Base-by-base conservation (phyloP, 495 filamentous ascomycete genomes). In the Daldinia concentrica region DNA sequence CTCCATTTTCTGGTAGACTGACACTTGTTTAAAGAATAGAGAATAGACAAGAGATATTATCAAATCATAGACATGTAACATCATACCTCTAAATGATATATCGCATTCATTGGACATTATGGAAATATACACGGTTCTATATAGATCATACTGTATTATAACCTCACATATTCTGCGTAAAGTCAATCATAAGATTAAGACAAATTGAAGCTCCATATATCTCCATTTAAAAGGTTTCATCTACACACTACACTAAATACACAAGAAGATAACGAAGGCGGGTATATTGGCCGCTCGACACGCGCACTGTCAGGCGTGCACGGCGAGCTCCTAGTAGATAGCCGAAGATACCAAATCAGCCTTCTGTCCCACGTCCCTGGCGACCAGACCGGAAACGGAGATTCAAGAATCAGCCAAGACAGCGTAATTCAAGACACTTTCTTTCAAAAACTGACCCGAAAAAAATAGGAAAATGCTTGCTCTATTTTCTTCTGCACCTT, bases 181-280 rank as follows among this genome's bases (percentile, higher is more conserved):
- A 9, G 1, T 52, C 32, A 55, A 64, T 5, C 1, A 61, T 15
- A 19, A 36, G 3, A 45, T 14, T 19, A 19, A 50, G 43, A 24
- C 14, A 39, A 41, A 15, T 58, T 9, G 27, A 45, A 50, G 58
- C 58, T 66, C 52, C 51, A 63, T 51, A 71, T 54, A 62, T 67
- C 58, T 67, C 63, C 63, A 67, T 72, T 67, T 15, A 66, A 63
- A 54, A 55, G 6, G 55, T 41, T 43, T 34, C 58, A 67, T 67
- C 59, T 72, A 72, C 50, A 72, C 48, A 55, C 37, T 48, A 63
- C 59, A 64, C 45, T 64, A 63, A 58, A 60, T 72, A 72, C 69
- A 72, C 55, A 24, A 72, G 69, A 72, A 72, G 57, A 64, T 56
- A 72, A 72, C 50, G 63, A 63, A 26, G 22, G 19, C 52, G 14